A percentile compares a stretch with the other conserved stretches of the same genome.
These are phyloP conservation scores for Prunus mira DNA, from an alignment of 306 rosid genomes.

Conservation along the genomic window DNA sequence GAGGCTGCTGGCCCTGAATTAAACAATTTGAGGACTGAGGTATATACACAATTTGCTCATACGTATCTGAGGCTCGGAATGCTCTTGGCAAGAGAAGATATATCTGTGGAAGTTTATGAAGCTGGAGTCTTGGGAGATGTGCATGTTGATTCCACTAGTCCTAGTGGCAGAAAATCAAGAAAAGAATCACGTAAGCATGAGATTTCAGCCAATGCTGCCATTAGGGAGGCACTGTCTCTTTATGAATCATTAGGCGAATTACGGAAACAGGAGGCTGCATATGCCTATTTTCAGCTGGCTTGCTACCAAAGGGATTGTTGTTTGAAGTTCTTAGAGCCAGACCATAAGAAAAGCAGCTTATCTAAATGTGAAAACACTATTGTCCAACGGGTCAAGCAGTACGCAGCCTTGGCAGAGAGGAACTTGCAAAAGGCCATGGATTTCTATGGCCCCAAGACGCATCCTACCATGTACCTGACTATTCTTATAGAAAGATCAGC, in stretches of 20 bases:
- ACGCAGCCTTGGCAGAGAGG: constrained; percentile 85
- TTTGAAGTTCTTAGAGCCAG: constrained; percentile 68
- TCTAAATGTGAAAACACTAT: constrained; percentile 51
- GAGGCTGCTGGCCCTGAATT: constrained; percentile 38
- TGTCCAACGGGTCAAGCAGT: constrained; percentile 81
- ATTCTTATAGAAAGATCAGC: constrained; percentile 79
- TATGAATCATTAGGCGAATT: constrained; percentile 85
- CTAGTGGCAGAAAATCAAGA: constrained; percentile 39
- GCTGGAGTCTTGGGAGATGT: constrained; percentile 48
- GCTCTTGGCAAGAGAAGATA: constrained; percentile 90
- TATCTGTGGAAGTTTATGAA: constrained; percentile 66
- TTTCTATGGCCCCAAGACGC: constrained; percentile 76
- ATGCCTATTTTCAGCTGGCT: constrained; percentile 87
- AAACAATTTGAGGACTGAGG: constrained; percentile 68
- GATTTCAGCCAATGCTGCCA: constrained; percentile 92
- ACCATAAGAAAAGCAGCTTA: constrained; percentile 44
- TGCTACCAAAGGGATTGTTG: constrained; percentile 87
- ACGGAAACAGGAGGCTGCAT: constrained; percentile 91
- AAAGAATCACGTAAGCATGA: constrained; percentile 68
- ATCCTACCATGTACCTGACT: constrained; percentile 70
- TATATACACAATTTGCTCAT: constrained; percentile 78
- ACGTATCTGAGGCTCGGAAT: constrained; percentile 92
- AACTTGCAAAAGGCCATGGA: constrained; percentile 88
- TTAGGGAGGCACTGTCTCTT: constrained; percentile 77
- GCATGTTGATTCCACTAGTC: constrained; percentile 25